phyloP scores from a whole-genome alignment of 2,329 filamentous ascomycete species.

The Aureobasidium lini region DNA sequence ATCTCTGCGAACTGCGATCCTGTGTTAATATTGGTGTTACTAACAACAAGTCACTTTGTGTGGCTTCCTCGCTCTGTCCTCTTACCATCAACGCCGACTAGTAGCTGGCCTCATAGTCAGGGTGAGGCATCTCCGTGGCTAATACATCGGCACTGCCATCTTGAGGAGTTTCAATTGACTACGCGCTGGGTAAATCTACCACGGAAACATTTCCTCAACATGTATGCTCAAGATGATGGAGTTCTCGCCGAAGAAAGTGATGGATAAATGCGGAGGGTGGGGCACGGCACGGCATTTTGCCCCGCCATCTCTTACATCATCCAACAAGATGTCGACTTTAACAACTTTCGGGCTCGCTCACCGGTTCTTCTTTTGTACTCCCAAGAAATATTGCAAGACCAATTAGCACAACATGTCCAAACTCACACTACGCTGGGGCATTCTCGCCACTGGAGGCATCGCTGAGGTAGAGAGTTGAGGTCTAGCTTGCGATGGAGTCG shows the following conservation, averaged over 20 bases:
- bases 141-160: background rate
- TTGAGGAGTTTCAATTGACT: background rate
- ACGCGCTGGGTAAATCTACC: no score
- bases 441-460: slow-evolving; percentile 43
- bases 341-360: background rate
- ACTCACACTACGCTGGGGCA: slow-evolving; percentile 30
- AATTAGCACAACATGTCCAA: slow-evolving; percentile 15
- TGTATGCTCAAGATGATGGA: background rate
- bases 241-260: slow-evolving; percentile 1
- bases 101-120: no score
- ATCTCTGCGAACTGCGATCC: no score
- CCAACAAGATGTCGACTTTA: background rate
- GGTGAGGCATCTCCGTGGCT: background rate
- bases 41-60: no score
- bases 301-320: slow-evolving; percentile 10
- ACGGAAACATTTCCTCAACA: no score
- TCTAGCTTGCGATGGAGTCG: background rate
- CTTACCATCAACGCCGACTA: no score
- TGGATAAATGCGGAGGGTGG: background rate
- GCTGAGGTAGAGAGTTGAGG: slow-evolving; percentile 24
- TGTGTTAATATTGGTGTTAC: no score
- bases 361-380: background rate
- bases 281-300: slow-evolving; percentile 3
- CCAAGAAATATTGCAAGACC: background rate
- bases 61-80: no score